Percentiles rank a stretch among this genome's conserved stretches.
phyloP scores from a whole-genome alignment of 1,284 basidiomycete genomes.

The Phylloboletellus chloephorus region DNA sequence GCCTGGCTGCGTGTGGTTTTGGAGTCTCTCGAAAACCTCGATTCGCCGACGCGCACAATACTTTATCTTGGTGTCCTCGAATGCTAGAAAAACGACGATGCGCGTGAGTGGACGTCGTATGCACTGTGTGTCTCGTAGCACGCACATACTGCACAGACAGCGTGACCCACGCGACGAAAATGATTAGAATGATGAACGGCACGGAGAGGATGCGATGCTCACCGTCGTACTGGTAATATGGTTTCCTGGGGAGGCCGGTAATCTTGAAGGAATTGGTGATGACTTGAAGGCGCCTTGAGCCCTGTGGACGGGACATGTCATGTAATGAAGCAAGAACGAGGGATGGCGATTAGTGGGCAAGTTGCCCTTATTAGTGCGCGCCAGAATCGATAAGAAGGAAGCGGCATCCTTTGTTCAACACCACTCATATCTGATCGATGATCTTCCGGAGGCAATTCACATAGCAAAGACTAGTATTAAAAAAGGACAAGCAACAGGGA shows the following conservation, averaged over 20 bases:
- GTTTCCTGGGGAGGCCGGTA: conserved; percentile 26
- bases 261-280: conserved; percentile 27
- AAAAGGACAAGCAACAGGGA: conserved; percentile 28
- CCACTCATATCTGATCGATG: conserved; percentile 1
- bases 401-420: too few relatives aligned
- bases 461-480: conserved; percentile 25
- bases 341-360: neutral
- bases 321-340: conserved; percentile 4
- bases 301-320: conserved; percentile 21
- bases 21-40: conserved; percentile 34
- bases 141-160: conserved; percentile 23
- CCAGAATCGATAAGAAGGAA: conserved; percentile 25
- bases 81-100: conserved; percentile 10
- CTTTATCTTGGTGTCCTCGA: conserved; percentile 12
- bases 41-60: conserved; percentile 17
- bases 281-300: conserved; percentile 13
- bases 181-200: conserved; percentile 3
- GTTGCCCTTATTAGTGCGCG: conserved; percentile 10
- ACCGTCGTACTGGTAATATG: conserved; percentile 39
- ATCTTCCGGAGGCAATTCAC: neutral
- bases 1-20: conserved; percentile 22
- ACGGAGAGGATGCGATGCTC: conserved; percentile 12
- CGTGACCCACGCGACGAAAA: conserved; percentile 6
- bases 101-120: conserved; percentile 9
- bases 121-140: conserved; percentile 6